A percentile compares a stretch with the other conserved stretches of the same genome.
Evolutionary conservation across 441 rosid genomes (phyloP).

Genomic region (Syzygium syzygioides): DNA sequence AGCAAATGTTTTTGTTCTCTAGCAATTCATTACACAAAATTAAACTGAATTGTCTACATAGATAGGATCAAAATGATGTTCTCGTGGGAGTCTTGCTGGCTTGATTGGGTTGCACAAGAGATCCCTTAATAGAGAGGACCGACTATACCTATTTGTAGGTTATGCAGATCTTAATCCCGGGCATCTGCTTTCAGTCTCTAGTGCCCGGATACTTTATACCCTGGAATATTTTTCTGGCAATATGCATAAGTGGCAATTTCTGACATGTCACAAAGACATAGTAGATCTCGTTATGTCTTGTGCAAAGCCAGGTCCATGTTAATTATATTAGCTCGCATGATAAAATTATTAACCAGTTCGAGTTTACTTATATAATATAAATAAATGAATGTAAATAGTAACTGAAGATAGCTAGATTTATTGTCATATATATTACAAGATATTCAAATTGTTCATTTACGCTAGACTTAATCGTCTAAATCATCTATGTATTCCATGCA

Average conservation of each 20-base stretch:
- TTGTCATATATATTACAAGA: neutral
- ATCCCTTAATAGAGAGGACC: neutral
- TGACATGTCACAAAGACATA: neutral
- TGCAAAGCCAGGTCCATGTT: neutral
- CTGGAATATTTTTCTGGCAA: neutral
- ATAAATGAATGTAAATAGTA: neutral
- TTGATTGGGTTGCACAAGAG: neutral
- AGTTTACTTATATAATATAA: neutral
- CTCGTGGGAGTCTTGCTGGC: neutral
- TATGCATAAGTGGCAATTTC: neutral
- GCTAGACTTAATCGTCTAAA: neutral
- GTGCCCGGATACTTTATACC: neutral
- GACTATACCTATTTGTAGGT: neutral
- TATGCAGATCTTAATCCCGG: neutral
- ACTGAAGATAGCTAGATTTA: neutral
- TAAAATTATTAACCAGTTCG: neutral
- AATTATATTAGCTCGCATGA: neutral
- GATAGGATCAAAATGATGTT: neutral
- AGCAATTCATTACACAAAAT: neutral
- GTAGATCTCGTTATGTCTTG: neutral
- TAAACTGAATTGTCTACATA: neutral
- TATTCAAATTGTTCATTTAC: neutral
- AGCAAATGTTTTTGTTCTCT: neutral
- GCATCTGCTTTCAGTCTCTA: neutral
- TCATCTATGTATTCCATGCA: neutral